Evolutionary conservation across 176 grass and related monocot genomes (phyloP).

Genomic region (Tillandsia fasciculata): DNA sequence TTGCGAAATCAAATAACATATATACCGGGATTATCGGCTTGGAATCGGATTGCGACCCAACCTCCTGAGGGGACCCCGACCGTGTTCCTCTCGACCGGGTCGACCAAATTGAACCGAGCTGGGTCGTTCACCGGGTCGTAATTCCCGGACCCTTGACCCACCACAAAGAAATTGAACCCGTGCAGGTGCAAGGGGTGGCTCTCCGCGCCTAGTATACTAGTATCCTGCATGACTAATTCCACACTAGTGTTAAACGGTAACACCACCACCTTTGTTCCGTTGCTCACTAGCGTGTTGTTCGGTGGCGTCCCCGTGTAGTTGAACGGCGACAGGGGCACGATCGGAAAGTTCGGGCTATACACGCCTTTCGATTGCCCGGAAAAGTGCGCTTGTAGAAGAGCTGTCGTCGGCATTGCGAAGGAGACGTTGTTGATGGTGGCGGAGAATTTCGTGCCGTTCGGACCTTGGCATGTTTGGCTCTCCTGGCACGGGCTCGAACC

Average conservation of each 20-base stretch:
- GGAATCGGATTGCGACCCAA: slow-evolving; percentile 70
- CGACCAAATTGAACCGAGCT: slow-evolving; percentile 42
- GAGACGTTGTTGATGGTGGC: slow-evolving; percentile 71
- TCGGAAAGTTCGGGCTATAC: slow-evolving; percentile 42
- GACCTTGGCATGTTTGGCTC: slow-evolving; percentile 65
- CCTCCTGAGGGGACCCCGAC: slow-evolving; percentile 62
- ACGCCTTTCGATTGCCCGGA: slow-evolving; percentile 33
- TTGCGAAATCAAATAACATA: not conserved
- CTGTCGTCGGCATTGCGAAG: slow-evolving; percentile 44
- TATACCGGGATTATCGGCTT: slow-evolving; percentile 67
- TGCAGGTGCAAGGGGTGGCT: slow-evolving; percentile 86
- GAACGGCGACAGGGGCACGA: slow-evolving; percentile 29
- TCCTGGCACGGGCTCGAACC: slow-evolving; percentile 57
- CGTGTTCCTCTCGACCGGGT: slow-evolving; percentile 76
- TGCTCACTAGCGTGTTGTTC: slow-evolving; percentile 61
- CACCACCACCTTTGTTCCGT: slow-evolving; percentile 47
- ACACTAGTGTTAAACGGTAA: slow-evolving; percentile 42
- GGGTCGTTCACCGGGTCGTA: slow-evolving; percentile 43
- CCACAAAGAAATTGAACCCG: slow-evolving; percentile 69
- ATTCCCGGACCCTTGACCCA: slow-evolving; percentile 60
- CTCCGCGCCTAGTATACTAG: slow-evolving; percentile 58
- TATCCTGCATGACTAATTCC: slow-evolving; percentile 80
- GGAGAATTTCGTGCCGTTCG: slow-evolving; percentile 53
- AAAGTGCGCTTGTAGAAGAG: slow-evolving; percentile 59
- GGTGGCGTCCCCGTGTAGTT: slow-evolving; percentile 75